Percentiles rank a stretch among this genome's conserved stretches.
phyloP scores from a whole-genome alignment of 495 filamentous ascomycete genomes.

The Endocarpon pusillum region DNA sequence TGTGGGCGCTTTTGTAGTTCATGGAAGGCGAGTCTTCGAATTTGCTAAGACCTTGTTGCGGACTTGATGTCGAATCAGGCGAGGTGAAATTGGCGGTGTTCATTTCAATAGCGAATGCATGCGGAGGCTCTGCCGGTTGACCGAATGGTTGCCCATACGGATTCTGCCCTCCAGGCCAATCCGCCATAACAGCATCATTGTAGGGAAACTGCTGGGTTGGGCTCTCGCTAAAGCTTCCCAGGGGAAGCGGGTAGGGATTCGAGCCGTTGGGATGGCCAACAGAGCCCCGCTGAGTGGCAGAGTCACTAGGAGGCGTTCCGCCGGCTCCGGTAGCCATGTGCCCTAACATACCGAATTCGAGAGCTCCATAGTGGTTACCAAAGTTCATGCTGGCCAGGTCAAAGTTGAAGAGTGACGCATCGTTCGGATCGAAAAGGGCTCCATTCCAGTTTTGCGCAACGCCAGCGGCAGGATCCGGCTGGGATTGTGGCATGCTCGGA shows the following conservation, averaged over 20 bases:
- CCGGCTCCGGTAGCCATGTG: conserved; percentile 81
- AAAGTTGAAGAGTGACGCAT: conserved; percentile 83
- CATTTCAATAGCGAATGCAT: conserved; percentile 58
- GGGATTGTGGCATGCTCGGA: conserved; percentile 16
- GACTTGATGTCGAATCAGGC: conserved; percentile 34
- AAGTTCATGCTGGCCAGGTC: conserved; percentile 89
- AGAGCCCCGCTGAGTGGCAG: conserved; percentile 26
- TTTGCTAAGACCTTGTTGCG: conserved; percentile 20
- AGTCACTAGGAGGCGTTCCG: conserved; percentile 58
- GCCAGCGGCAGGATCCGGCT: conserved; percentile 18
- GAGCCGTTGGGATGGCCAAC: conserved; percentile 30
- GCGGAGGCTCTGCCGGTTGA: conserved; percentile 30
- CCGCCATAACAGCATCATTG: conserved; percentile 28
- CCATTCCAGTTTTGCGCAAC: conserved; percentile 19
- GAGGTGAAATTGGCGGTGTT: conserved; percentile 45
- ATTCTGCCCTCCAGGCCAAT: conserved; percentile 26
- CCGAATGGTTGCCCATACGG: background rate
- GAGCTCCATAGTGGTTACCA: conserved; percentile 80
- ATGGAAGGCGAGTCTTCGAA: conserved; percentile 7
- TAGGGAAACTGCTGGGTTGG: conserved; percentile 28
- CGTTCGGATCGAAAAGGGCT: conserved; percentile 69
- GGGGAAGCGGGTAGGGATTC: conserved; percentile 26
- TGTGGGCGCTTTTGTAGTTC: conserved; percentile 9
- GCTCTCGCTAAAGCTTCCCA: conserved; percentile 24
- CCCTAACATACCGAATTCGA: conserved; percentile 87